phyloP scores from a whole-genome alignment of 2,329 filamentous ascomycete species.

The Xylariaceae sp. region DNA sequence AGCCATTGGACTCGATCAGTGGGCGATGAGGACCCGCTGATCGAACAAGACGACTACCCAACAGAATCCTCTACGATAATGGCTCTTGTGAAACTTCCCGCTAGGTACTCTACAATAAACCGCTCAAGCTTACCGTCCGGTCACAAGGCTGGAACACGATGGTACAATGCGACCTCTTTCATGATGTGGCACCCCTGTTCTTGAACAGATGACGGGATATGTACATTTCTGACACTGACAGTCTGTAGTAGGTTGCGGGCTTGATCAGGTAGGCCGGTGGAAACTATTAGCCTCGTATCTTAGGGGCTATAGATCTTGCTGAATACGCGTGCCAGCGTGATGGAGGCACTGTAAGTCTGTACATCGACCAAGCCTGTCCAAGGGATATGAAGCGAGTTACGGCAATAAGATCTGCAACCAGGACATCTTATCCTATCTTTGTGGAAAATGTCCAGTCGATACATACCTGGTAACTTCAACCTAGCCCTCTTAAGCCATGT shows the following conservation, averaged over 20 bases:
- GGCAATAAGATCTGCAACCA: background rate
- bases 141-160: background rate
- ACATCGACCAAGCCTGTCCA: background rate
- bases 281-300: background rate
- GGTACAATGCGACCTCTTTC: background rate
- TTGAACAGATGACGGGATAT: background rate
- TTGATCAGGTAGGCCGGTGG: background rate
- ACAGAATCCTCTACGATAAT: background rate
- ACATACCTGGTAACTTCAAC: background rate
- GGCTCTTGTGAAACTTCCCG: background rate
- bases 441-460: background rate
- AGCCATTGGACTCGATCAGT: background rate
- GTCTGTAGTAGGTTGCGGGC: background rate
- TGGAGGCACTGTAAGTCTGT: background rate
- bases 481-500: background rate
- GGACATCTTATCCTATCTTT: background rate
- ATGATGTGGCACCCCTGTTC: background rate
- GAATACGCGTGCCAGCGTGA: background rate
- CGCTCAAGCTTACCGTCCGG: background rate
- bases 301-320: no score
- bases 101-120: background rate
- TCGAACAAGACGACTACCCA: background rate
- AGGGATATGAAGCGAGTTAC: background rate
- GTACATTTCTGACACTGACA: background rate
- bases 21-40: background rate